Base-by-base conservation (phyloP, 148 eudicot genomes). In the Cornus suecica region DNA sequence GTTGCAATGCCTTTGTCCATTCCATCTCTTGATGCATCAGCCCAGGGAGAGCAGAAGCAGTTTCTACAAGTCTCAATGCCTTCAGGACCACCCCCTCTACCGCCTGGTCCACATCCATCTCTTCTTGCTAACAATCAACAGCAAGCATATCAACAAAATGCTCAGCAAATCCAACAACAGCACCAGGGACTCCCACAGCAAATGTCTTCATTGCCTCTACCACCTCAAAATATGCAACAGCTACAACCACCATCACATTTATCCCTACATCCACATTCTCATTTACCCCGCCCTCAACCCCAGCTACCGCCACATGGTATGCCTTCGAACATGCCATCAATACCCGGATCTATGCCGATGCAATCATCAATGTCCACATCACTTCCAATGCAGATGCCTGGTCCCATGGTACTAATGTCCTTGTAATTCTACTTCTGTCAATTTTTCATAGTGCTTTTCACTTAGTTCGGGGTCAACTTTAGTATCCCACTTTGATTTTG, bases 51-150 rank as follows among this genome's bases (percentile, higher is more conserved):
- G 77, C 92, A 86, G 80, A 87, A 80, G 81, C 92, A 84, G n/a
- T 78, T 80, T 64, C 82, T 81, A 66, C 79, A 80, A 27, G 75
- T 56, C 22, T 91, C 96, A 63, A 82, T 88, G 84, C 90, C 94
- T 65, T 75, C 78, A 72, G 97, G 94, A 37, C 87, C 97, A 29
- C 99, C 99, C 64, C 99, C 99, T 2, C 87, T 95, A 26, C 99
- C 99, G 70, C 99, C 97, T 73, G 99, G 97, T 62, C 99, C 99
- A 51, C 99, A 93, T 80, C 99, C 99, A 60, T 91, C 98, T 79
- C 85, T 89, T 68, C 84, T 89, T 42, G 81, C 76, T 60, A 69
- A 73, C 31, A 86, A 82, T 84, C 98, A 87, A 79, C 94, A 89
- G 83, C 98, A 86, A 79, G 69, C 73, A 56, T 92, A 89, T 87